Evolutionary conservation across 2,329 filamentous ascomycete species (phyloP), one percentile per base, ranked within the genome.

Genomic region (Colletotrichum camelliae): DNA sequence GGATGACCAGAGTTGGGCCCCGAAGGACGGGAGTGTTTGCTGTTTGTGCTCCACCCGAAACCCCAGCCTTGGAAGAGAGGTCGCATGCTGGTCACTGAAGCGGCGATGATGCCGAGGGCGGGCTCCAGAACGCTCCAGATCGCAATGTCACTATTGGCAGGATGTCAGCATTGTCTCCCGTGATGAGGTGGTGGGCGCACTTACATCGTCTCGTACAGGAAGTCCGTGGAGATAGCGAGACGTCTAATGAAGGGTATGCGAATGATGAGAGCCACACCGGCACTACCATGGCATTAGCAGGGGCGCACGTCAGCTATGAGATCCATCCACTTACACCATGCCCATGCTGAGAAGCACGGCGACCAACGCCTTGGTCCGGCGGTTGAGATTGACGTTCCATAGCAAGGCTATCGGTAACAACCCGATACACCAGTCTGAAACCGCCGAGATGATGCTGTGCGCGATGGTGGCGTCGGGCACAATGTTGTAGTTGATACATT

Each of bases 391-490:
- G 43, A 90, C 83, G 24, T 86, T 82, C 87, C 88, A 90, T 0
- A 91, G 82, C 52, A 91, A 85, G 15, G 86, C 85, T 8, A 90
- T 84, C 1, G 90, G 89, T 6, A 91, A 79, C 5, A 89, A 79
- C 3, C 87, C 89, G 15, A 90, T 84, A 2, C 85, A 84, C 81
- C 88, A 87, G 76, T 91, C 89, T 58, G 83, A 86, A 7, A 86
- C 73, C 8, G 86, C 87, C 31, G 84, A 85, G 35, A 89, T 80
- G 24, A 83, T 84, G 55, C 87, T 87, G 80, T 90, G 88, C 0
- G 86, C 81, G 37, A 88, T 86, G 1, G 87, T 88, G 2, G 87
- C 80, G 52, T 80, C 80, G 24, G 86, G 85, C 21, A 89, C 84
- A 12, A 87, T 80, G 18, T 83, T 79, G 15, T 82, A 77, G 62